A percentile compares a stretch with the other conserved stretches of the same genome.
These are phyloP conservation scores for Cymbomonas tetramitiformis DNA, from an alignment of 139 green algal species.

Conservation along the genomic window DNA sequence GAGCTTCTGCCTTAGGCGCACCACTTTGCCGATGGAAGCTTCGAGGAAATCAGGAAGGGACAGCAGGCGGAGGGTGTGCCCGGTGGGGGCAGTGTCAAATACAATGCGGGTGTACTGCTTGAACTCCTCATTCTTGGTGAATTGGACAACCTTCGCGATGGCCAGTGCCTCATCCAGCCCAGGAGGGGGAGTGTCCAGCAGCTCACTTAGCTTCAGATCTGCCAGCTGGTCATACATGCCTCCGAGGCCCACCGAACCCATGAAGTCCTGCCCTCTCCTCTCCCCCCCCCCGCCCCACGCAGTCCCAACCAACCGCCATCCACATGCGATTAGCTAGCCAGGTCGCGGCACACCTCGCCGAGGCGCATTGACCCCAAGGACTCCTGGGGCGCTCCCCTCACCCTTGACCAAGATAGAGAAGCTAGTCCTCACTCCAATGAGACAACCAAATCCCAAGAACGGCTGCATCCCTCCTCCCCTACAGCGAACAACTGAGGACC, in stretches of 20 bases:
- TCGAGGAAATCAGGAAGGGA: slow-evolving; percentile 91
- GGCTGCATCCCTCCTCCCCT: too few species aligned
- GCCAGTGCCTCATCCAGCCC: slow-evolving; percentile 84
- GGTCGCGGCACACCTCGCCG: too few species aligned
- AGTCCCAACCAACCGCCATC: too few species aligned
- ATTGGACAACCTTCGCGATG: slow-evolving; percentile 88
- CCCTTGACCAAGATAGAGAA: too few species aligned
- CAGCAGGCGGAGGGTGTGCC: slow-evolving; percentile 89
- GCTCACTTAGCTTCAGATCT: slow-evolving; percentile 68
- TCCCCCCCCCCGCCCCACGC: too few species aligned
- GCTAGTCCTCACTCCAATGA: too few species aligned
- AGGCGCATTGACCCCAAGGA: too few species aligned
- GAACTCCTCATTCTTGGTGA: slow-evolving; percentile 78
- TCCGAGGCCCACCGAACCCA: slow-evolving; percentile 34
- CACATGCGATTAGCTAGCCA: too few species aligned
- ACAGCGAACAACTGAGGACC: too few species aligned
- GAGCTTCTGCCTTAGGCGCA: slow-evolving; percentile 45
- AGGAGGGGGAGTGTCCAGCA: slow-evolving; percentile 88
- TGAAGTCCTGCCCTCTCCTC: slow-evolving; percentile 65
- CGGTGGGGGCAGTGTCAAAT: slow-evolving; percentile 95
- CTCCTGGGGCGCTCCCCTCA: too few species aligned
- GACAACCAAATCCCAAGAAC: too few species aligned
- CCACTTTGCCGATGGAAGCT: slow-evolving; percentile 54
- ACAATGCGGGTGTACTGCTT: slow-evolving; percentile 83
- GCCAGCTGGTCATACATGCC: slow-evolving; percentile 6